A percentile compares a stretch with the other conserved stretches of the same genome.
These are phyloP conservation scores for Colletotrichum kahawae DNA, from an alignment of 2,329 filamentous ascomycete genomes.

Conservation along the genomic window DNA sequence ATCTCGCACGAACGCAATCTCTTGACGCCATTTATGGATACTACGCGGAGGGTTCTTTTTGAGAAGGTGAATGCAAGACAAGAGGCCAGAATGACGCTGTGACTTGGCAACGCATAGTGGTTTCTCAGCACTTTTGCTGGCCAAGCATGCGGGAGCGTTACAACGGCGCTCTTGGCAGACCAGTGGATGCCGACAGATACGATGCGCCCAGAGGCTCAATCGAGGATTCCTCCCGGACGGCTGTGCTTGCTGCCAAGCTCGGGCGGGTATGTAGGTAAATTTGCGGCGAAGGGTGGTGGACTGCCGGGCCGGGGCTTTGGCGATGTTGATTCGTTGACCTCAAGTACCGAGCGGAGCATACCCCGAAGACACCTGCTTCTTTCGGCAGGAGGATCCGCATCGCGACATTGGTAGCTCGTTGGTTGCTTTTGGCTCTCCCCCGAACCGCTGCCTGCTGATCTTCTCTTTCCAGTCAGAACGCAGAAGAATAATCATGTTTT, in stretches of 20 bases:
- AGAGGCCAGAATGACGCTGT: neutral
- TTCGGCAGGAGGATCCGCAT: conserved; percentile 12
- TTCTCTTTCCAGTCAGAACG: conserved; percentile 8
- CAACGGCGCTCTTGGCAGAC: conserved; percentile 10
- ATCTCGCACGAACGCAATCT: conserved; percentile 17
- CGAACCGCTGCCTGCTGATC: neutral
- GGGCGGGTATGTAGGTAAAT: conserved; percentile 17
- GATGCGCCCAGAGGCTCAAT: neutral
- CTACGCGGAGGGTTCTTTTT: neutral
- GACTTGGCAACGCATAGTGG: conserved; percentile 6
- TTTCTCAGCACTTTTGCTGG: neutral
- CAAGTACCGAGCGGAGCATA: conserved; percentile 8
- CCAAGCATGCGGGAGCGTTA: conserved; percentile 1
- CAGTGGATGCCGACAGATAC: neutral
- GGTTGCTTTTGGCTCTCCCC: neutral
- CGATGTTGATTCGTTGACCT: neutral
- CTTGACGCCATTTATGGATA: conserved; percentile 12
- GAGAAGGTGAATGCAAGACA: conserved; percentile 6
- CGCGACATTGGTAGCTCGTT: conserved; percentile 3
- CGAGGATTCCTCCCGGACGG: neutral
- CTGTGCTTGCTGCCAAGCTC: conserved; percentile 12
- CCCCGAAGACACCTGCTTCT: conserved; percentile 18
- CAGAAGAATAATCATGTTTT: neutral
- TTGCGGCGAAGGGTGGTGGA: conserved; percentile 11
- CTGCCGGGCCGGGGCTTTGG: conserved; percentile 8